phyloP scores from a whole-genome alignment of 768 basidiomycete genomes.

The Galerina marginata region DNA sequence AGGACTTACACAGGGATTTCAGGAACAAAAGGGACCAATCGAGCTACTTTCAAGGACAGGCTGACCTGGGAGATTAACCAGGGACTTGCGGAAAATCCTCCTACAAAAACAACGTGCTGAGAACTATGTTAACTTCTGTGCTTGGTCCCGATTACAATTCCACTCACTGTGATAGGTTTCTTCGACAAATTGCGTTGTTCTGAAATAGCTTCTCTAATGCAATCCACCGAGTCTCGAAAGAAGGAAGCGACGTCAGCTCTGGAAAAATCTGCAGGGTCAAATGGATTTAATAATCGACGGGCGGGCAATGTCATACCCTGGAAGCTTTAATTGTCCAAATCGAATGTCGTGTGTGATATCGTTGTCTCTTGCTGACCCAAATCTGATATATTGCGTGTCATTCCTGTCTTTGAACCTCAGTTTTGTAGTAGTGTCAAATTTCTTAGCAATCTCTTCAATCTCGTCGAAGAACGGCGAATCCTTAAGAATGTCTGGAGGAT shows the following conservation, averaged over 20 bases:
- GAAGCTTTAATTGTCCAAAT: conserved; percentile 52
- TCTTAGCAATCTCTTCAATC: conserved; percentile 43
- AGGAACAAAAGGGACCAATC: conserved; percentile 52
- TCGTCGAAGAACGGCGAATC: conserved; percentile 48
- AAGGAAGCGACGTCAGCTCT: conserved; percentile 42
- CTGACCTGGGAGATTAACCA: conserved; percentile 49
- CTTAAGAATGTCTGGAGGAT: conserved; percentile 38
- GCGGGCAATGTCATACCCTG: conserved; percentile 26
- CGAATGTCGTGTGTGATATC: conserved; percentile 45
- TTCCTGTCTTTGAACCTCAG: conserved; percentile 42
- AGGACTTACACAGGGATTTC: conserved; percentile 53
- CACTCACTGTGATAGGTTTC: conserved; percentile 36
- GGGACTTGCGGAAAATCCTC: conserved; percentile 63
- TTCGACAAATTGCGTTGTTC: conserved; percentile 29
- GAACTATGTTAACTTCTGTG: neutral
- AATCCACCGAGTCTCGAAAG: conserved; percentile 43
- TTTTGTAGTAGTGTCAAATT: conserved; percentile 56
- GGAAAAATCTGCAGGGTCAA: neutral
- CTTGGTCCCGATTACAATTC: neutral
- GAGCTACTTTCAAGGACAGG: conserved; percentile 37
- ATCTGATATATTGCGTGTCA: conserved; percentile 51
- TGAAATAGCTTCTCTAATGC: conserved; percentile 37
- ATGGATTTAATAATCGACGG: neutral
- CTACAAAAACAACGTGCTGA: conserved; percentile 56
- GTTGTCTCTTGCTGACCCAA: conserved; percentile 49